These are phyloP conservation scores for Lumnitzera littorea DNA, from an alignment of 345 rosid species.

Conservation along the genomic window DNA sequence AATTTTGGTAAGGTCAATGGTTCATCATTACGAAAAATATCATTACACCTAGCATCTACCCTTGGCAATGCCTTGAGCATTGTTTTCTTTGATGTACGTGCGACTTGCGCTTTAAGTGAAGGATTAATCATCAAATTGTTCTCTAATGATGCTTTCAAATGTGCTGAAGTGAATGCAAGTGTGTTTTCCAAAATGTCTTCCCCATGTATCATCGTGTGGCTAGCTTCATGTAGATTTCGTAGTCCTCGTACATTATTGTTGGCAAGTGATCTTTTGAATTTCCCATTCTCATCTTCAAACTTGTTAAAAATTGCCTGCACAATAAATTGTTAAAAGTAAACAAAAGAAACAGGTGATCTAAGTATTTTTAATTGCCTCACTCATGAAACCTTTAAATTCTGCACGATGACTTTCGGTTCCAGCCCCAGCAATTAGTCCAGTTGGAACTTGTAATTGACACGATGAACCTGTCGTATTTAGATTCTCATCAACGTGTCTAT, in stretches of 20 bases:
- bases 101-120: not conserved
- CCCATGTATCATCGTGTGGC: constrained; percentile 4
- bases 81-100: not conserved
- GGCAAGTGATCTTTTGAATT: not conserved
- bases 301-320: not conserved
- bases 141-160: not conserved
- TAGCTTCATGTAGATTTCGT: constrained; percentile 7
- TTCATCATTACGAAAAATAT: no score
- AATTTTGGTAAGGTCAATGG: constrained; percentile 4
- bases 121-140: not conserved
- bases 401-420: no score
- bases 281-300: constrained; percentile 8
- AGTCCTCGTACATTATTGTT: not conserved
- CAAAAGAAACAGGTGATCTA: no score
- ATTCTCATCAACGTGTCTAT: no score
- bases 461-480: no score
- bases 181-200: constrained; percentile 17
- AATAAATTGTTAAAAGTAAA: no score
- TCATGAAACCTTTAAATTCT: no score
- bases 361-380: no score
- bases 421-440: no score
- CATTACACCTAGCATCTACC: no score
- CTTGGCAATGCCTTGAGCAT: no score
- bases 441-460: no score
- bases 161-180: constrained; percentile 7